Conservation (phyloP, 2,329 filamentous ascomycete species). For the Aspergillus udagawae region DNA sequence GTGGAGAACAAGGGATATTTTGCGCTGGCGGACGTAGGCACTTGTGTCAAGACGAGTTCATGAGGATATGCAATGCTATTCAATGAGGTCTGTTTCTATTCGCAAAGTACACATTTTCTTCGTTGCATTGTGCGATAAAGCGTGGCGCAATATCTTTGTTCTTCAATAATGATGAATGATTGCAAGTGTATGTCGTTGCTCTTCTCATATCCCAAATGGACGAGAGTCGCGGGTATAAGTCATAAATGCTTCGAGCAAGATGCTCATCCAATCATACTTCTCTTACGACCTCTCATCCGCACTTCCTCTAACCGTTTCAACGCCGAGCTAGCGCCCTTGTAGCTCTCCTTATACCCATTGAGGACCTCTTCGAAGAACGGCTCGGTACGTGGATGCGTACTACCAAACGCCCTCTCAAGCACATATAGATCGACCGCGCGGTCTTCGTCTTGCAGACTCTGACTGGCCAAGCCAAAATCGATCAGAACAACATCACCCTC, state of each 20-base stretch:
- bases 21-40: constrained; percentile 70
- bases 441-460: constrained; percentile 82
- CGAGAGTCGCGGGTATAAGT: constrained; percentile 6
- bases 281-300: constrained; percentile 87
- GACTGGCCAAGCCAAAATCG: constrained; percentile 86
- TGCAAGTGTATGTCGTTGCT: constrained; percentile 3
- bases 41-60: constrained; percentile 35
- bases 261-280: constrained; percentile 87
- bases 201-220: not conserved
- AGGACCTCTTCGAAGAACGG: constrained; percentile 70
- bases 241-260: constrained; percentile 5
- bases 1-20: constrained; percentile 99
- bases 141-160: not conserved
- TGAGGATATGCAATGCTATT: constrained; percentile 14
- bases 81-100: constrained; percentile 4
- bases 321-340: constrained; percentile 70
- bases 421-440: constrained; percentile 95
- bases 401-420: constrained; percentile 87
- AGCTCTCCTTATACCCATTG: constrained; percentile 67
- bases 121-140: not conserved
- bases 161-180: constrained; percentile 5
- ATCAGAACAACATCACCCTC: constrained; percentile 82
- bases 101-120: not conserved
- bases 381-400: constrained; percentile 86
- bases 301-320: constrained; percentile 86